These are phyloP conservation scores for Russula lepida DNA, from an alignment of 768 basidiomycete genomes.

Conservation along the genomic window DNA sequence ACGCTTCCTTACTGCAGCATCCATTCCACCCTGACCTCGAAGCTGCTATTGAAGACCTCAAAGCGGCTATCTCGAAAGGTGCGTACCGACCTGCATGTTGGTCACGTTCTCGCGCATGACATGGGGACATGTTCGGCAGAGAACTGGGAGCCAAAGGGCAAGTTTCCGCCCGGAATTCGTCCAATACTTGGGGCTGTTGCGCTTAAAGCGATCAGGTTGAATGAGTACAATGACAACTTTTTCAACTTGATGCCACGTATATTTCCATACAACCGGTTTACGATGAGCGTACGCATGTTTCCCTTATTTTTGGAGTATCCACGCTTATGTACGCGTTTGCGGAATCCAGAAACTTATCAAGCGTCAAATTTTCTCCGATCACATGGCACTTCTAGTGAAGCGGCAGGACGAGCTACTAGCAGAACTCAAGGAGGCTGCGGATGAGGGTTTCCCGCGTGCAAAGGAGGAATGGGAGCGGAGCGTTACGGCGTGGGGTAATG, in stretches of 20 bases:
- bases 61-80: slow-evolving; percentile 53
- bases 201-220: slow-evolving; percentile 68
- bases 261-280: slow-evolving; percentile 94
- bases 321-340: neutral
- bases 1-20: slow-evolving; percentile 31
- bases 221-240: slow-evolving; percentile 88
- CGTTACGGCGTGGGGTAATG: slow-evolving; percentile 58
- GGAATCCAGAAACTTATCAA: slow-evolving; percentile 78
- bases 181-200: slow-evolving; percentile 65
- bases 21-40: slow-evolving; percentile 70
- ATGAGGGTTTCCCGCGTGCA: slow-evolving; percentile 58
- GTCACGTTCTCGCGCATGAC: neutral
- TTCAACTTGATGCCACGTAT: slow-evolving; percentile 80
- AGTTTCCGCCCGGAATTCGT: slow-evolving; percentile 80
- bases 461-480: slow-evolving; percentile 72
- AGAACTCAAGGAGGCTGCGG: slow-evolving; percentile 52
- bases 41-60: slow-evolving; percentile 49
- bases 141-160: slow-evolving; percentile 72
- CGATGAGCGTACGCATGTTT: slow-evolving; percentile 63
- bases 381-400: slow-evolving; percentile 54
- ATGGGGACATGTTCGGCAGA: slow-evolving; percentile 35
- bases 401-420: slow-evolving; percentile 61
- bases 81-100: neutral
- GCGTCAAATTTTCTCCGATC: slow-evolving; percentile 73
- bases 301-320: neutral